Percentiles rank a stretch among this genome's conserved stretches.
These are phyloP conservation scores for Torulaspora microellipsoides DNA, from an alignment of 805 yeast genomes.

Conservation along the genomic window DNA sequence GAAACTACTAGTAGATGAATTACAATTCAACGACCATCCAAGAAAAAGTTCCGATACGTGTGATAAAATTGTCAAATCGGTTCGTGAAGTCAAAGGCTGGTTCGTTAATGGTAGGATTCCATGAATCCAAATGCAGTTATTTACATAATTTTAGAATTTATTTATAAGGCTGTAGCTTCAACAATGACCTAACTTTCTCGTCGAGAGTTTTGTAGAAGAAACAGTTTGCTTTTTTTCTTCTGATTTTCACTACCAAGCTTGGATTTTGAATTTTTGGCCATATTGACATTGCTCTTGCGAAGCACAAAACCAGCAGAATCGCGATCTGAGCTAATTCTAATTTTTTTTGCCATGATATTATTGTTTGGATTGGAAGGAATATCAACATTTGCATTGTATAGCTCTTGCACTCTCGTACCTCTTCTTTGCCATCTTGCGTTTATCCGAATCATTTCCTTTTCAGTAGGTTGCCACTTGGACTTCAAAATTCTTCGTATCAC, in stretches of 20 bases:
- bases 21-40: conserved; percentile 16
- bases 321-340: conserved; percentile 12
- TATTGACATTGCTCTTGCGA: conserved; percentile 1
- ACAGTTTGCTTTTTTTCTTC: conserved; percentile 7
- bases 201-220: conserved; percentile 1
- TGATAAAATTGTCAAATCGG: conserved; percentile 25
- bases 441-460: conserved; percentile 44
- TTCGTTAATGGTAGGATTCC: conserved; percentile 37
- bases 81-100: conserved; percentile 41
- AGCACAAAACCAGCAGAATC: conserved; percentile 8
- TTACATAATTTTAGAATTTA: not conserved
- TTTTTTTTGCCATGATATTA: conserved; percentile 3
- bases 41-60: conserved; percentile 1
- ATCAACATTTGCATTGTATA: conserved; percentile 12
- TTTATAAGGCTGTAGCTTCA: too few relatives aligned
- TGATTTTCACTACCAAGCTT: not conserved
- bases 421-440: conserved; percentile 51
- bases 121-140: conserved; percentile 3
- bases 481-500: conserved; percentile 74
- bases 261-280: not conserved
- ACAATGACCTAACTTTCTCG: too few relatives aligned
- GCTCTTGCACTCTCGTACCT: conserved; percentile 38
- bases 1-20: conserved; percentile 23
- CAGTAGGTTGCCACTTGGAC: conserved; percentile 69
- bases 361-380: not conserved